phyloP scores from a whole-genome alignment of 768 basidiomycete genomes.

The Holtermannia corniformis region DNA sequence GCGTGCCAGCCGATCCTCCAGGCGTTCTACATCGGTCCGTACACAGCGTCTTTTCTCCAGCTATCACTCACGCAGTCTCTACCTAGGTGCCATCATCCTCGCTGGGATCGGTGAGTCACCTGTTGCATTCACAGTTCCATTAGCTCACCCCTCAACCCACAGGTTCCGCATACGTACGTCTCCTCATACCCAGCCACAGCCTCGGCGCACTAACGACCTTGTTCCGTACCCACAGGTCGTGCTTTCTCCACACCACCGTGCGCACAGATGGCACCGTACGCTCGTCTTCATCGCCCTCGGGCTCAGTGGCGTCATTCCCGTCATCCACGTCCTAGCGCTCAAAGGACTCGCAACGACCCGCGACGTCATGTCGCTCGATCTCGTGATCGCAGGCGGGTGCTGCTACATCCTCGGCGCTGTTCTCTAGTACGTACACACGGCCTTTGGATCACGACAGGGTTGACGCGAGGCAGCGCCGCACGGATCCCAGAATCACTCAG shows the following conservation, averaged over 20 bases:
- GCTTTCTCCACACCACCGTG: slow-evolving; percentile 64
- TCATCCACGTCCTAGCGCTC: slow-evolving; percentile 53
- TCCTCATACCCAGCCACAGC: too few species aligned
- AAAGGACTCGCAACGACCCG: slow-evolving; percentile 54
- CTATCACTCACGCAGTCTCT: slow-evolving; percentile 10
- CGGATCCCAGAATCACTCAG: slow-evolving; percentile 66
- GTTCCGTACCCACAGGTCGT: slow-evolving; percentile 65
- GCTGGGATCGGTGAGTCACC: slow-evolving; percentile 8
- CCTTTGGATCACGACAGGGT: slow-evolving; percentile 9
- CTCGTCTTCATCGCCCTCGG: slow-evolving; percentile 70
- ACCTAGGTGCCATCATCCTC: slow-evolving; percentile 1
- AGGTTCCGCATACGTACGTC: too few species aligned
- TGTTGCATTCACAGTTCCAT: too few species aligned
- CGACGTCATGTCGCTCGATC: slow-evolving; percentile 59
- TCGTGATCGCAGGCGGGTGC: slow-evolving; percentile 59
- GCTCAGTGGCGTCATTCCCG: slow-evolving; percentile 57
- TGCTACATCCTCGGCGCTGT: slow-evolving; percentile 72
- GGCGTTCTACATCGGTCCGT: slow-evolving; percentile 22
- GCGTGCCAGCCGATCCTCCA: slow-evolving; percentile 11
- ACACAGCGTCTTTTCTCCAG: slow-evolving; percentile 5
- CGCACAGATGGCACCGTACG: slow-evolving; percentile 67
- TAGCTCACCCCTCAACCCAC: too few species aligned
- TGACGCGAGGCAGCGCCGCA: slow-evolving; percentile 53
- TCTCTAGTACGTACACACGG: slow-evolving; percentile 56
- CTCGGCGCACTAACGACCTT: neutral